Percentiles rank a stretch among this genome's conserved stretches.
Evolutionary conservation across 495 filamentous ascomycete species (phyloP).

Genomic region (Paragyromitra xinjiangensis): DNA sequence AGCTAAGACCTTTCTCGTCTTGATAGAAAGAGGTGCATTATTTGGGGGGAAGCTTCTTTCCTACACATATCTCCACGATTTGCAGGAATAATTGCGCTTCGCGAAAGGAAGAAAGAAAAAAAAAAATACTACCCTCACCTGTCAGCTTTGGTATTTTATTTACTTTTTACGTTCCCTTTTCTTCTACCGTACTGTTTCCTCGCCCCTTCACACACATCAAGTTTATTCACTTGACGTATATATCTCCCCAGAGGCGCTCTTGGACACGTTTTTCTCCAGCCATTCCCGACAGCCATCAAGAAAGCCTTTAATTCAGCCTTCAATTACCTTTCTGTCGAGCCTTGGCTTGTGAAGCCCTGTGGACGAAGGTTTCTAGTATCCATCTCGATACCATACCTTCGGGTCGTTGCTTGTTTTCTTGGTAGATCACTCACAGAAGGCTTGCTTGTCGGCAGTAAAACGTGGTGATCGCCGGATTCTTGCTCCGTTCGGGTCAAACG

Average conservation of each 20-base stretch:
- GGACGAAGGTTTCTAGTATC: constrained; percentile 43
- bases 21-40: constrained; percentile 53
- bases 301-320: constrained; percentile 41
- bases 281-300: constrained; percentile 55
- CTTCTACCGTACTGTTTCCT: constrained; percentile 30
- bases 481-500: constrained; percentile 46
- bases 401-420: constrained; percentile 49
- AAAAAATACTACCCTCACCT: constrained; percentile 37
- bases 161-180: constrained; percentile 51
- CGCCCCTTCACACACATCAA: constrained; percentile 36
- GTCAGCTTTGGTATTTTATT: constrained; percentile 47
- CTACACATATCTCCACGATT: constrained; percentile 49
- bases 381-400: constrained; percentile 54
- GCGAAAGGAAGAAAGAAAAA: constrained; percentile 30
- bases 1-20: constrained; percentile 54
- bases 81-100: constrained; percentile 52
- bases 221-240: constrained; percentile 54
- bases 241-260: constrained; percentile 53
- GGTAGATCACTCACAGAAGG: constrained; percentile 53
- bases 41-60: constrained; percentile 39
- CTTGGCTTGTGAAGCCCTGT: constrained; percentile 39
- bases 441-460: constrained; percentile 52
- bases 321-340: constrained; percentile 44
- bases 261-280: constrained; percentile 51
- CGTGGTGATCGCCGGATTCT: constrained; percentile 52